Base-by-base conservation (phyloP, 2,329 filamentous ascomycete species). In the Aspergillus flavus region DNA sequence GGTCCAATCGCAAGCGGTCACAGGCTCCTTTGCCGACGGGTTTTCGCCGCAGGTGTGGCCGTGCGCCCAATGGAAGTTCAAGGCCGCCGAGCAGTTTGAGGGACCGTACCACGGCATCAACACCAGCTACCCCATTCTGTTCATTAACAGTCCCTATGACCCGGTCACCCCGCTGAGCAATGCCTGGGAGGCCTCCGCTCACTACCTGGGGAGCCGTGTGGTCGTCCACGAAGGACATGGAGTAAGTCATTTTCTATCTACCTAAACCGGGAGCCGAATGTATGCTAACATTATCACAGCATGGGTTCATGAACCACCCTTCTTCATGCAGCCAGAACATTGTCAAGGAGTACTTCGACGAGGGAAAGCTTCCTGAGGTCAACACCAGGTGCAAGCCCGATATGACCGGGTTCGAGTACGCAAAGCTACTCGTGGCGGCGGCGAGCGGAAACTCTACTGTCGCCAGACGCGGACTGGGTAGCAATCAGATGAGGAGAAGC, bases 251-350 rank as follows among this genome's bases (percentile, higher is more conserved):
- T 11, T 32, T 11, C 30, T 32, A 32, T 11, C 30, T 32, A 10
- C 30, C 30, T 11, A 11, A 11, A 32, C 30, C 30, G 30, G 9
- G 30, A 11, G 30, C 30, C 30, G 30, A 32, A 32, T 11, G 30
- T 32, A 32, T 32, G 9, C 30, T 32, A 32, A 32, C 30, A 4
- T 11, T 32, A 32, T 32, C 30, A 32, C 30, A 32, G 30, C 30
- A 32, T 30, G 59, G 59, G 1, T 23, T 61, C 6, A 61, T 61
- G 59, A 61, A 56, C n/a, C 59, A 61, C 30, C 59, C 59, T 3
- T 61, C 59, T 6, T 43, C 54, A 16, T 61, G 59, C 19, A 57
- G 53, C 21, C 57, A 57, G 21, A 46, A 57, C 4, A 45, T 45
- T 16, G 46, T 61, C 16, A 32, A 39, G 14, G 54, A 57, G 4